phyloP scores from a whole-genome alignment of 2,329 filamentous ascomycete species.

The Sclerotinia subarctica region DNA sequence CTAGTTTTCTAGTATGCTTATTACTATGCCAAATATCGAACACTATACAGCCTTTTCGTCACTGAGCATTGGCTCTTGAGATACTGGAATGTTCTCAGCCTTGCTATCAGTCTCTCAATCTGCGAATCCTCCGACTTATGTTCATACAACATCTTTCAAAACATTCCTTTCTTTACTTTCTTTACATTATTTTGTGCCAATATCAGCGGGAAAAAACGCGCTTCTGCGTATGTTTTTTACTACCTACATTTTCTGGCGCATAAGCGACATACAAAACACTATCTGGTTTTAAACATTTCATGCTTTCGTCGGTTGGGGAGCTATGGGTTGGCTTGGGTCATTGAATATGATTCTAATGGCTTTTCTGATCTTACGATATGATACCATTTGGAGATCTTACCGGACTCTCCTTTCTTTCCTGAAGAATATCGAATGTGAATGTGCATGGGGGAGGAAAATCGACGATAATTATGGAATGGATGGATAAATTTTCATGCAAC shows the following conservation, averaged over 20 bases:
- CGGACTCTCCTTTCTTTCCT: neutral
- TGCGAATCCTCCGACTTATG: constrained; percentile 6
- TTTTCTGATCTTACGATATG: constrained; percentile 9
- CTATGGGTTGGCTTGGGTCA: constrained; percentile 6
- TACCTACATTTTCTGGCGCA: constrained; percentile 4
- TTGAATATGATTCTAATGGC: constrained; percentile 4
- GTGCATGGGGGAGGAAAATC: neutral
- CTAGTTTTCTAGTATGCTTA: constrained; percentile 28
- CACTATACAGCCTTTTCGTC: constrained; percentile 18
- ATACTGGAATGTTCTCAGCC: constrained; percentile 38
- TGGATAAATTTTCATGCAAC: constrained; percentile 7
- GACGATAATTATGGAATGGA: constrained; percentile 11
- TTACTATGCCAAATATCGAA: constrained; percentile 27
- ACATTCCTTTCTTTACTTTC: constrained; percentile 8
- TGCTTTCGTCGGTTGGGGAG: constrained; percentile 3
- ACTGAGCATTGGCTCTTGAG: constrained; percentile 26
- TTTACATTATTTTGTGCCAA: constrained; percentile 14
- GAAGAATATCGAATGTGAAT: constrained; percentile 7
- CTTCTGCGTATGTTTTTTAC: constrained; percentile 14
- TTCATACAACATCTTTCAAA: neutral
- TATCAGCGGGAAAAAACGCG: neutral
- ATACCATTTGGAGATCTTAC: constrained; percentile 5
- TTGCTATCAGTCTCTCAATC: neutral
- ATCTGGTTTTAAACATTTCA: constrained; percentile 11
- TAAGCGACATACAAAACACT: constrained; percentile 10